Evolutionary conservation across 139 green algal genomes (phyloP).

Genomic region (Pedinophyceae sp.): DNA sequence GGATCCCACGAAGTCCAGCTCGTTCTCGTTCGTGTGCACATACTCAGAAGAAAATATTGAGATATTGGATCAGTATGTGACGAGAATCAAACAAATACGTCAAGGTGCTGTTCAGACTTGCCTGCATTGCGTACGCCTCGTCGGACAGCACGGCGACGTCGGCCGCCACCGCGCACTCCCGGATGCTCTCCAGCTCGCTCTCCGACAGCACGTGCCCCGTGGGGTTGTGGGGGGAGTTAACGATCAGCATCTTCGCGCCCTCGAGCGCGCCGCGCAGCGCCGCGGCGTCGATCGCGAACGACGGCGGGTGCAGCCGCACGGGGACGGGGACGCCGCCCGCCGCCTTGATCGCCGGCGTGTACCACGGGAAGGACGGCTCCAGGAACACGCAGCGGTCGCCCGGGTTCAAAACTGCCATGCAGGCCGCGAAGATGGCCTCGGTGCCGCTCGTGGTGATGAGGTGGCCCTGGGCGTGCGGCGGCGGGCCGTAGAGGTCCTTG

Average conservation of each 20-base stretch:
- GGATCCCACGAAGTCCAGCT: no score
- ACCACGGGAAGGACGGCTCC: conserved; percentile 1
- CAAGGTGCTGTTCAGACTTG: no score
- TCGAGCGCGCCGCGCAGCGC: not conserved
- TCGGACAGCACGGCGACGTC: conserved; percentile 1
- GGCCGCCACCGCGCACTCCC: not conserved
- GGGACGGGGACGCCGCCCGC: not conserved
- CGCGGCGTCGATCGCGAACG: not conserved
- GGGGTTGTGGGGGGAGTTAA: conserved; percentile 3
- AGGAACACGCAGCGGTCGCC: not conserved
- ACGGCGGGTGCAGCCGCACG: not conserved
- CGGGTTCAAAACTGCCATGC: not conserved
- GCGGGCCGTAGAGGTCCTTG: not conserved
- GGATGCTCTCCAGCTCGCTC: not conserved
- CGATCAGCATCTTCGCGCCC: not conserved
- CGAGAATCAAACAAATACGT: no score
- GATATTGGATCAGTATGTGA: no score
- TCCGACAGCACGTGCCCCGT: not conserved
- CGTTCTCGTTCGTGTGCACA: no score
- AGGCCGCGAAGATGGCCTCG: not conserved
- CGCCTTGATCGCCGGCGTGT: not conserved
- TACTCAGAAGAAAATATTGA: no score
- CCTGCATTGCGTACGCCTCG: not conserved
- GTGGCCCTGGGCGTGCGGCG: not conserved
- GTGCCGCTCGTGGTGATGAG: not conserved